Conservation (phyloP, 305 asterid species). For the Plantago lanceolata region DNA sequence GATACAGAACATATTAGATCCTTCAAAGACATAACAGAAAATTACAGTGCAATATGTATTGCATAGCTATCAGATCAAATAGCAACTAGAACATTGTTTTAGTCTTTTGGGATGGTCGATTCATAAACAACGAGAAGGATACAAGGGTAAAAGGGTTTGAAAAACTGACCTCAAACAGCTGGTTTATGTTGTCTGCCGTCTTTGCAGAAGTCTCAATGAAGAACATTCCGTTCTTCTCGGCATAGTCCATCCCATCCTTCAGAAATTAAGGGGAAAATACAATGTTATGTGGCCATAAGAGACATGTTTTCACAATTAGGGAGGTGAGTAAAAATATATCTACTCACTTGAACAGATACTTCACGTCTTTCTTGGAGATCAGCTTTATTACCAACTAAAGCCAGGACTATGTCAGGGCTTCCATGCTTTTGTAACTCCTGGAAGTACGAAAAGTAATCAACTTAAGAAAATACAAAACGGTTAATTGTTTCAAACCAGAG, state of each 20-base stretch:
- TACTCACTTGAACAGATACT: constrained; percentile 71
- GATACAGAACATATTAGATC: background rate
- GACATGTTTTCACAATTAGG: constrained; percentile 9
- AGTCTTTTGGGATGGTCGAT: background rate
- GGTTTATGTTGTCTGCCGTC: constrained; percentile 99
- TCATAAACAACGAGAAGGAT: constrained; percentile 4
- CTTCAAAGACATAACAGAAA: background rate
- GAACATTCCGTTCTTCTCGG: constrained; percentile 95
- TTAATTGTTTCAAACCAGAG: background rate
- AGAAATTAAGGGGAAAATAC: constrained; percentile 13
- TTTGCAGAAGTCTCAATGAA: constrained; percentile 97
- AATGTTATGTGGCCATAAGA: constrained; percentile 5
- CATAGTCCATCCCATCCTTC: constrained; percentile 80
- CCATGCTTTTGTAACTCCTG: constrained; percentile 97
- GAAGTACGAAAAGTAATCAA: constrained; percentile 17
- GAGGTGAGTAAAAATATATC: constrained; percentile 12
- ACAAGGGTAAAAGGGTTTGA: background rate
- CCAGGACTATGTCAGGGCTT: constrained; percentile 91
- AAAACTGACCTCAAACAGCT: constrained; percentile 82
- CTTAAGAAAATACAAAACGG: background rate
- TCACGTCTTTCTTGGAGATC: constrained; percentile 89
- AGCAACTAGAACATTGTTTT: background rate
- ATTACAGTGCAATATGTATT: constrained; percentile 9
- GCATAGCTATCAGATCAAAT: background rate
- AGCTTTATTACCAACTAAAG: constrained; percentile 96